phyloP scores from a whole-genome alignment of 192 early-diverging fungal species.

The Paraglomus occultum region DNA sequence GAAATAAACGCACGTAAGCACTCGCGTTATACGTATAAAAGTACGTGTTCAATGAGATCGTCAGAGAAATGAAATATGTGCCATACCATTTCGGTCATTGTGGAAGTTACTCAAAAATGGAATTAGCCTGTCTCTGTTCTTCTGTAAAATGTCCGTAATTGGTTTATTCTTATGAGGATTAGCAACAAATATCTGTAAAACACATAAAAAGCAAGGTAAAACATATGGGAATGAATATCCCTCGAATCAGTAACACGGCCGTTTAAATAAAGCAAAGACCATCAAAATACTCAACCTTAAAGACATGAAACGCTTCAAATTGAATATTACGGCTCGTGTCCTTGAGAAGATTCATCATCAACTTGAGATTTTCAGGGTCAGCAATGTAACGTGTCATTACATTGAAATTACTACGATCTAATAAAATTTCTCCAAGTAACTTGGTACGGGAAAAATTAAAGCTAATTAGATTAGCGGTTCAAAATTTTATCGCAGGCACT shows the following conservation, averaged over 20 bases:
- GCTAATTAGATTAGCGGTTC: not conserved
- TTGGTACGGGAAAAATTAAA: slow-evolving; percentile 30
- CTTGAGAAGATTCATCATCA: slow-evolving; percentile 96
- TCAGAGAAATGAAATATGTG: not conserved
- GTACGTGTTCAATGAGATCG: not conserved
- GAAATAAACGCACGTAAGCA: not conserved
- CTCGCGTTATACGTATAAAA: not conserved
- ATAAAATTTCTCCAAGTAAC: slow-evolving; percentile 94
- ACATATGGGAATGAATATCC: not conserved
- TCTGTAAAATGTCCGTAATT: slow-evolving; percentile 86
- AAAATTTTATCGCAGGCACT: not conserved
- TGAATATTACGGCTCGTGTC: slow-evolving; percentile 98
- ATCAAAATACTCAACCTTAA: slow-evolving; percentile 67
- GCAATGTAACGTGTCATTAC: slow-evolving; percentile 96
- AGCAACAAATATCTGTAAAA: slow-evolving; percentile 87
- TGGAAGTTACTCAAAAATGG: slow-evolving; percentile 89
- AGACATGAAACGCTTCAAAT: slow-evolving; percentile 99
- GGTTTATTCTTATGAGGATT: slow-evolving; percentile 95
- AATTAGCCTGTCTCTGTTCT: slow-evolving; percentile 90
- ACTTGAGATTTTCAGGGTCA: slow-evolving; percentile 89
- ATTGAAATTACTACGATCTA: slow-evolving; percentile 93
- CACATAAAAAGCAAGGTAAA: not conserved
- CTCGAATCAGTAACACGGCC: not conserved
- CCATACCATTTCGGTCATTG: slow-evolving; percentile 88
- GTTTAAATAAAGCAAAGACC: slow-evolving; percentile 27